Evolutionary conservation across 768 basidiomycete species (phyloP).

Genomic region (Macrolepiota albuminosa): DNA sequence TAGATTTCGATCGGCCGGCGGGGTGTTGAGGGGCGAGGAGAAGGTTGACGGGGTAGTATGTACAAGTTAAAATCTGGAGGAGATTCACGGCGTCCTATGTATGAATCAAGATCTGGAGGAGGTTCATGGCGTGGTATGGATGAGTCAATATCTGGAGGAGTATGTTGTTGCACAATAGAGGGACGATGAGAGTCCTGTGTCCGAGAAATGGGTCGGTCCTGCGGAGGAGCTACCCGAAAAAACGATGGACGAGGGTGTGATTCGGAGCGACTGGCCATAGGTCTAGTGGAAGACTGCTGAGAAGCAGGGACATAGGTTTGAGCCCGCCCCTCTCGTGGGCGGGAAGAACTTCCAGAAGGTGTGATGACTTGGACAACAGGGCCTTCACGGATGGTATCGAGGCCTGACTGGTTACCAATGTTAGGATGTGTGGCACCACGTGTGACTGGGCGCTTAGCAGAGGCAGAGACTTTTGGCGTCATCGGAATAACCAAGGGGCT

Average conservation of each 20-base stretch:
- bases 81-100: neutral
- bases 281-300: neutral
- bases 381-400: constrained; percentile 37
- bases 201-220: neutral
- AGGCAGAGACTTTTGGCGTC: constrained; percentile 19
- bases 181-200: constrained; percentile 10
- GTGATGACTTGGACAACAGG: neutral
- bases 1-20: constrained; percentile 10
- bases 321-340: neutral
- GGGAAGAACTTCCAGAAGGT: constrained; percentile 1
- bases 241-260: constrained; percentile 4
- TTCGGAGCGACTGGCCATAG: neutral
- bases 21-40: constrained; percentile 2
- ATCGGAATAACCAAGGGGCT: constrained; percentile 35
- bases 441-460: constrained; percentile 17
- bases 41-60: constrained; percentile 9
- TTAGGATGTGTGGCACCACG: constrained; percentile 31
- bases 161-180: constrained; percentile 17
- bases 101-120: constrained; percentile 13
- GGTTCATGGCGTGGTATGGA: neutral
- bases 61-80: constrained; percentile 9
- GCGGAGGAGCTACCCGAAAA: neutral
- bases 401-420: constrained; percentile 20
- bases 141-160: constrained; percentile 14
- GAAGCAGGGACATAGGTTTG: neutral